These are phyloP conservation scores for Nakazawaea anatomiae DNA, from an alignment of 805 yeast species.

Conservation along the genomic window DNA sequence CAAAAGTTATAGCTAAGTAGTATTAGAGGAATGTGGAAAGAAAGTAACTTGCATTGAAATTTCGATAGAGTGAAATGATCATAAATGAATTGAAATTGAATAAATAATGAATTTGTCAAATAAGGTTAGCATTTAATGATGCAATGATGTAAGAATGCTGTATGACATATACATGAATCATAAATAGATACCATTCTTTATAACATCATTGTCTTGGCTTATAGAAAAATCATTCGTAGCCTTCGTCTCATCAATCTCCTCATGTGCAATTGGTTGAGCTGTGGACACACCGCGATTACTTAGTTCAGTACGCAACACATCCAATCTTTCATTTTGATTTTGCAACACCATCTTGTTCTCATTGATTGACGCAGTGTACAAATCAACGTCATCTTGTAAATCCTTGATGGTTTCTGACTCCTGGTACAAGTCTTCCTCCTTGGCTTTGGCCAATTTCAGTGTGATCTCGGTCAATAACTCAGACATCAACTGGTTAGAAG, in stretches of 20 bases:
- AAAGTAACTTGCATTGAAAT: too few species aligned
- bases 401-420: constrained; percentile 29
- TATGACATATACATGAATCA: background rate
- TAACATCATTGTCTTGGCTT: constrained; percentile 8
- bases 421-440: constrained; percentile 23
- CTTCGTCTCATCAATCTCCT: background rate
- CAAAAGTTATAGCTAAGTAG: background rate
- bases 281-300: constrained; percentile 28
- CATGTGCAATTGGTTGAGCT: background rate
- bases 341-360: constrained; percentile 53
- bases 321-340: constrained; percentile 43
- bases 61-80: too few species aligned
- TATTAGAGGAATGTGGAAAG: too few species aligned
- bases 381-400: constrained; percentile 36
- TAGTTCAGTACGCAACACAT: constrained; percentile 41
- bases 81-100: too few species aligned
- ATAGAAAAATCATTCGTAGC: background rate
- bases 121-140: too few species aligned
- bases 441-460: constrained; percentile 8
- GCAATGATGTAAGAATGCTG: too few species aligned
- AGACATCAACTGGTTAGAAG: constrained; percentile 44
- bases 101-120: too few species aligned
- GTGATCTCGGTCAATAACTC: constrained; percentile 32
- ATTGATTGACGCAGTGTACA: constrained; percentile 47
- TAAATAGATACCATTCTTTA: constrained; percentile 6